Evolutionary conservation across 2,329 filamentous ascomycete genomes (phyloP), one percentile per base, ranked within the genome.

Genomic region (Truncatella angustata): DNA sequence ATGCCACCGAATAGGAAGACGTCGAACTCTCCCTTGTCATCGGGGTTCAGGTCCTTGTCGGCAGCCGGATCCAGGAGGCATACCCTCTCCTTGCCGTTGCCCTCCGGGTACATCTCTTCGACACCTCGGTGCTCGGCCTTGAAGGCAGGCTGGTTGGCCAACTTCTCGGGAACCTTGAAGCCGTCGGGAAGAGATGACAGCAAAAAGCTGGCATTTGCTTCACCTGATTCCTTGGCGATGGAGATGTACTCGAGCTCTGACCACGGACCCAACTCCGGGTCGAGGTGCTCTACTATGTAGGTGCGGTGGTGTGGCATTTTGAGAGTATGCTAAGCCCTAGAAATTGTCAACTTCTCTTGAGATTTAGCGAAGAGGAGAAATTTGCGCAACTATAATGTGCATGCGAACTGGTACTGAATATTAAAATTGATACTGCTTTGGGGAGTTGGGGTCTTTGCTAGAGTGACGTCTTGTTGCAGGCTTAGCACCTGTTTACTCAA

Each of bases 1-100:
- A 99, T 99, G 12, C 94, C 94, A 42, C 94, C 94, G 73, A 99
- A 99, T 42, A 99, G 74, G 67, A 97, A 99, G 9, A 90, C 87
- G 63, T 96, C 90, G 70, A 99, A 99, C 2, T 69, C 73, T 30
- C 89, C 83, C 20, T 85, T 90, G 72, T 99, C 94, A 53, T 88
- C 85, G 0, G 94, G 94, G 44, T 80, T 83, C 62, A 99, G 71
- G 65, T 99, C 94, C 65, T 86, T 84, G 56, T 81, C 78, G 4
- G 91, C 94, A 39, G 89, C 78, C 1, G 94, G 94, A 70, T 99
- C 94, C 44, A 99, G 78, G 56, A 99, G 78, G 68, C 94, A 97
- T 43, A 97, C 89, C 56, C 82, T 82, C 50, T 83, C 78, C 72
- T 92, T 92, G 60, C 82, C 80, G 55, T 81, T 47, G 24, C 44